Base-by-base conservation (phyloP, 805 yeast species). In the Ogataea paradorogensis region DNA sequence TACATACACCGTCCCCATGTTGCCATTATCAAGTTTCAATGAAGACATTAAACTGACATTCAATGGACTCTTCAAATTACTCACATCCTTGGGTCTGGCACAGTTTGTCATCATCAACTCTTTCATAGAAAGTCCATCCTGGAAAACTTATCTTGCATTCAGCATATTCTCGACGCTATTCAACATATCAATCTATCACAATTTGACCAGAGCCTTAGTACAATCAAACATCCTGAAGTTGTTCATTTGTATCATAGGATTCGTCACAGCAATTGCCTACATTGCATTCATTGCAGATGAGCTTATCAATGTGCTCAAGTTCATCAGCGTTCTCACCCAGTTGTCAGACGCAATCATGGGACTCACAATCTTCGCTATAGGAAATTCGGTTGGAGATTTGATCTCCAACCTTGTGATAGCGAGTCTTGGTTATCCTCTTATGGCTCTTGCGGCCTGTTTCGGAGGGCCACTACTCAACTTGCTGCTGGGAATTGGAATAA, bases 401-500 rank as follows among this genome's bases (percentile, higher is more conserved):
- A 80, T 90, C 1, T 83, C 96, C 0, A 88, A 91, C 51, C 59
- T 83, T 25, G 83, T 95, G 0, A 76, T 91, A 18, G 89, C 95
- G 0, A 68, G 68, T 42, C 74, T 86, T 71, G 96, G 95, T 0
- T 80, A 78, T 64, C 86, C 95, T 0, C 71, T 84, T 32, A 84
- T 91, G 84, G 97, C 97, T 0, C 68, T 93, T n/a, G 85, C 93
- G 21, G 96, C 97, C 0, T 90, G 98, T 55, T 84, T 90, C 59
- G 98, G 97, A 0, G 88, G 96, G 1, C 98, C 98, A 0, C 63
- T 91, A 42, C 59, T 93, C 29, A 83, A 89, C 38, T 66, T 84
- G 30, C 65, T 93, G 9, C 69, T 90, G 27, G 95, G 97, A 0
- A 65, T 91, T 44, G 96, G 97, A 0, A 53, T 82, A 5, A 83